Evolutionary conservation across 306 rosid species (phyloP), one percentile per base, ranked within the genome.

Genomic region (Cicer bijugum): DNA sequence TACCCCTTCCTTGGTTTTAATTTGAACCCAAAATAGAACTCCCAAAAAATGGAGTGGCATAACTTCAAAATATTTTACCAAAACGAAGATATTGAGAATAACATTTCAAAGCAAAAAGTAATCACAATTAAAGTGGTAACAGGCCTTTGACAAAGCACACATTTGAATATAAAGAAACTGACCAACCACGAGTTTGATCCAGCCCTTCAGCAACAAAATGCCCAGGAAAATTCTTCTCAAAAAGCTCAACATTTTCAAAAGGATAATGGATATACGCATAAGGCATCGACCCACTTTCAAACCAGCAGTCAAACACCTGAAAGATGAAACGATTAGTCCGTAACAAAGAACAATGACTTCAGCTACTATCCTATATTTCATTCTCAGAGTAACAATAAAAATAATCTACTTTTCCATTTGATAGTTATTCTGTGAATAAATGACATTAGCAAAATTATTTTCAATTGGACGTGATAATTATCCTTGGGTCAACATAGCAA

Each of bases 261-360:
- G 96, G 99, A 90, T 94, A 94, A 76, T 94, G 99, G 82, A 91
- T 86, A 76, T 94, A 94, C 0, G 99, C 97, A 81, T 89, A 94
- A 7, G 99, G 99, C 99, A 94, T 94, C 71, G 97, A 89, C 79
- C 99, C 99, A 83, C 99, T 94, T 84, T 94, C 97, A 59, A 94
- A 94, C 99, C 97, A 94, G 80, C 99, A 94, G 82, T 94, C 99
- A 85, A 94, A 94, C 66, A 94, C 97, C 97, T 94, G 90, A 71
- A 88, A 81, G 44, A 68, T 40, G 38, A 75, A 83, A 33, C 20
- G 73, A 78, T 8, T 12, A 0, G 60, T 72, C 43, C 23, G 71
- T 73, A 48, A 62, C 40, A 67, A 67, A 75, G 67, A 64, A 67
- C 48, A 23, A 12, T 72, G 37, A 11, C 46, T 66, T 69, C 43